Base-by-base conservation (phyloP, 2,329 filamentous ascomycete species). In the Aureobasidium sp. region DNA sequence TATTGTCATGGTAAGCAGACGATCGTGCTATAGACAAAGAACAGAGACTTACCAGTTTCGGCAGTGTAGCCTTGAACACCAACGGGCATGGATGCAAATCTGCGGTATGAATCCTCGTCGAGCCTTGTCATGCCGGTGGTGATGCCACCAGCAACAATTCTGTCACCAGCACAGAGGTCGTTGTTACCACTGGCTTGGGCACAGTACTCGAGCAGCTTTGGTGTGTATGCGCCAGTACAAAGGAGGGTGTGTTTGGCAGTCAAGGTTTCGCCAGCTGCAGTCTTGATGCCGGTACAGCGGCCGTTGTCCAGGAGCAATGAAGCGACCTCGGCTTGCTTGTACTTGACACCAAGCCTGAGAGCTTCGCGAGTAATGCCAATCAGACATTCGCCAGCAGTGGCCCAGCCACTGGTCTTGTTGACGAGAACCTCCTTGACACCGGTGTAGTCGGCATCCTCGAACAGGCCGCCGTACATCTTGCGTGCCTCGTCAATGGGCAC, bases 341-440 rank as follows among this genome's bases (percentile, higher is more conserved):
- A 87, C 68, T 80, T 79, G 64, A 86, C 84, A 1, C 85, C 85
- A 7, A 83, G 69, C 50, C 79, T 75, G 5, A 86, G 66, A 16
- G 77, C 77, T 62, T 75, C 75, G 37, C 78, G 76, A 1, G 83
- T 86, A 9, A 86, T 77, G 1, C 79, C 81, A 55, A 76, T 71
- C 63, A 87, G 69, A 34, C 79, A 78, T 65, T 86, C 82, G 3
- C 81, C 82, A 2, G 85, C 85, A n/a, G 82, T 83, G 7, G 79
- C 84, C 83, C 83, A 87, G 1, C 85, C 85, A 69, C 82, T 83
- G 36, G 77, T 80, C 63, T 77, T 80, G 74, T 87, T 87, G 48
- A 86, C 73, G 15, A 85, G 74, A 3, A 86, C 82, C 66, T 85
- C 81, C 66, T 80, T 83, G 49, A 81, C 83, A 2, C 78, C 82